Evolutionary conservation across 148 eudicot species (phyloP), one percentile per base, ranked within the genome.

Genomic region (Fagopyrum homotropicum): DNA sequence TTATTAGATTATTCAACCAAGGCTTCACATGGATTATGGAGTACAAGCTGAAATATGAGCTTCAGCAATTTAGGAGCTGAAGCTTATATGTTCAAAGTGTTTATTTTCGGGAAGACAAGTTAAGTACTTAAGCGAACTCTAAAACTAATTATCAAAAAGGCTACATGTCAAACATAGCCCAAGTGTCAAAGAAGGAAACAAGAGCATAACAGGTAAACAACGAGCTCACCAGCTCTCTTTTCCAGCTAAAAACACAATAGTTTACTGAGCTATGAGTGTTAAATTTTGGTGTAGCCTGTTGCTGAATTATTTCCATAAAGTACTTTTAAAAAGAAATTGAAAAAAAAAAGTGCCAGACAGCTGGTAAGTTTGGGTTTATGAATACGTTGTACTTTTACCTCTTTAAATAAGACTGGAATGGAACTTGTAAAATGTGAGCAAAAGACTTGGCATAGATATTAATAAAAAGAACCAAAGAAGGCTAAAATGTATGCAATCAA

Each of bases 161-260:
- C 40, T 35, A 35, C 40, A 35, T 35, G 2, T 2, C 40, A 35
- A 35, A 35, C 40, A 35, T 35, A 35, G 2, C 40, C 40, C 40
- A 35, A 63, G 45, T 63, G 64, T 30, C 69, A 35, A 64, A 35
- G 69, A 64, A 64, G 45, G 45, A 64, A 35, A 35, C 69, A 66
- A 15, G 8, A 66, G 19, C 43, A 46, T 14, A 40, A 66, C 1
- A 43, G 52, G 9, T 49, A 8, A n/a, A 16, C 46, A 40, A 14
- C 35, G 22, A 59, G 35, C 35, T 59, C 64, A 66, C 19, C 71
- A 11, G 19, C 46, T 8, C n/a, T 4, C 29, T 14, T 40, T 3
- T 14, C 47, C 46, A 66, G 45, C 71, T 14, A 66, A 66, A 14
- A 40, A 40, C 17, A 35, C 45, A 14, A 2, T 12, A 66, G 71